Evolutionary conservation across 805 yeast genomes (phyloP), one percentile per base, ranked within the genome.

Genomic region (Candida ipomoeae): DNA sequence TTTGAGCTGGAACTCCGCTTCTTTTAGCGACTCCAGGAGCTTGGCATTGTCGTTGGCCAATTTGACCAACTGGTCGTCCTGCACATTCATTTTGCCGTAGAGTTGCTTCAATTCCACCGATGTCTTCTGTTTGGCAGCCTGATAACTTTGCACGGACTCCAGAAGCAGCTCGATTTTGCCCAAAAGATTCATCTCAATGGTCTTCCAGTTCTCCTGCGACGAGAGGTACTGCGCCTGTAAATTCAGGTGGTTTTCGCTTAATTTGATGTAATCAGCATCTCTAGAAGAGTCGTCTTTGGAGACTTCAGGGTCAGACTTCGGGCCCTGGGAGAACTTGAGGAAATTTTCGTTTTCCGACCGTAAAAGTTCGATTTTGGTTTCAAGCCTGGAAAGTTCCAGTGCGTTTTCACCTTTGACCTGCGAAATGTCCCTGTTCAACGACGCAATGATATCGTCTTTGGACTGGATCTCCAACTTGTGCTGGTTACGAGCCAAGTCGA

Each of bases 161-260:
- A 63, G 49, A 26, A 74, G 55, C 5, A 64, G 66, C 34, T 72
- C 77, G 6, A 79, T 62, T 47, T 81, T 82, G 44, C 60, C 62
- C 51, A 79, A 78, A 52, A 89, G 73, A 3, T 82, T 74, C 37
- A 85, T 78, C 65, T 94, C 97, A 40, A 89, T 83, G 17, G 82
- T 71, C 50, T 85, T 84, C 96, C 96, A 89, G 63, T 85, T 88
- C 55, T 84, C 89, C 50, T 85, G 85, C 0, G 92, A 86, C 14
- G 83, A 77, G 6, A 87, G 78, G 56, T 87, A 85, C 63, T 90
- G 94, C 2, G 80, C 70, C 60, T 86, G 90, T 18, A 88, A 61
- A 14, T 77, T 68, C 40, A 78, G 81, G 55, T 84, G 82, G 38
- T 79, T 77, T 33, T 73, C 70, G 6, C 71, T 57, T 23, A 78